Evolutionary conservation across 1,284 basidiomycete genomes (phyloP).

Genomic region (Taiwanofungus camphoratus): DNA sequence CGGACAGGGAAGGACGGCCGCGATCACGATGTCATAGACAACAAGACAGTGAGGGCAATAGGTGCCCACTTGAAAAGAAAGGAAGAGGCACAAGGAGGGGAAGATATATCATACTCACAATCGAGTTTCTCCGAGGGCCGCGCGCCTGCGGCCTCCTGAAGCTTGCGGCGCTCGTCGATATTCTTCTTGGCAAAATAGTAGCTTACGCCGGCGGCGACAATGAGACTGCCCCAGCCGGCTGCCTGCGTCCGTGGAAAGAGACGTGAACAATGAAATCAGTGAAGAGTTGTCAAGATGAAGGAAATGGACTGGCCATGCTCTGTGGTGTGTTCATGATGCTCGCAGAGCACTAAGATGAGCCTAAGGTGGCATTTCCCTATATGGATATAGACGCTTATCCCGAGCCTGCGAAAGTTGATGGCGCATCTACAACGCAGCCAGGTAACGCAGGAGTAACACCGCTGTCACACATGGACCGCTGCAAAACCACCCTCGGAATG

Average conservation of each 20-base stretch:
- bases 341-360: too few species aligned
- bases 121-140: constrained; percentile 34
- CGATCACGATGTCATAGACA: too few species aligned
- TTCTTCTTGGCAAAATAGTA: constrained; percentile 41
- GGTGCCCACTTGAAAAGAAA: not conserved
- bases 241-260: constrained; percentile 20
- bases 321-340: constrained; percentile 28
- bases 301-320: constrained; percentile 24
- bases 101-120: constrained; percentile 24
- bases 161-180: constrained; percentile 34
- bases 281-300: not conserved
- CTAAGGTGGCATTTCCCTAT: too few species aligned
- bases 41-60: not conserved
- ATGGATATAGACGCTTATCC: too few species aligned
- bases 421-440: not conserved
- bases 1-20: too few species aligned
- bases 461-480: too few species aligned
- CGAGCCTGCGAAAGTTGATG: not conserved
- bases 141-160: constrained; percentile 28
- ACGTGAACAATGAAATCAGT: not conserved
- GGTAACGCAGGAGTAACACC: not conserved
- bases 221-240: constrained; percentile 34
- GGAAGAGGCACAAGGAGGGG: not conserved
- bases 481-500: too few species aligned
- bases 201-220: constrained; percentile 39